Conservation (phyloP, 73 alveolate genomes). For the Effrenium voratum region DNA sequence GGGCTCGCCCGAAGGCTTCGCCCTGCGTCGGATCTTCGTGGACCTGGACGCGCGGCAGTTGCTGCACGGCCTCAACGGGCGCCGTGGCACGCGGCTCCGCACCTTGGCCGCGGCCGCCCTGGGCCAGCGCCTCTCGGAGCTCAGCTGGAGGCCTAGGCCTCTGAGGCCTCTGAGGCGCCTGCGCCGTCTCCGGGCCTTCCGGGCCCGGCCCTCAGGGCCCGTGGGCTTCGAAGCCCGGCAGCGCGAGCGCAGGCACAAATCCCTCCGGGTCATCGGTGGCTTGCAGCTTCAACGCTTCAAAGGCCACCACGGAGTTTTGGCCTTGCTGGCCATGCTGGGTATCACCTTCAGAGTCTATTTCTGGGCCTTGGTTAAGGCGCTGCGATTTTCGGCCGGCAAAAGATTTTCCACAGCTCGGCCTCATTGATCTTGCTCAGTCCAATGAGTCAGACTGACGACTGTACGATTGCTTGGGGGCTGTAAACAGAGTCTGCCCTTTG, state of each 20-base stretch:
- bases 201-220: not conserved
- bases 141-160: too few relatives aligned
- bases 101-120: not conserved
- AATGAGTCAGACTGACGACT: too few relatives aligned
- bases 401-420: slow-evolving; percentile 53
- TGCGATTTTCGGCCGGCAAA: slow-evolving; percentile 72
- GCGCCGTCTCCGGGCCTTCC: not conserved
- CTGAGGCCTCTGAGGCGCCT: too few relatives aligned
- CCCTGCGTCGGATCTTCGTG: slow-evolving; percentile 44
- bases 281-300: slow-evolving; percentile 46
- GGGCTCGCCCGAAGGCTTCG: slow-evolving; percentile 58
- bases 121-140: not conserved
- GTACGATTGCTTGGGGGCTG: too few relatives aligned
- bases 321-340: not conserved
- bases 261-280: slow-evolving; percentile 28
- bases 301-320: slow-evolving; percentile 27
- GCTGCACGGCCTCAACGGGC: slow-evolving; percentile 58
- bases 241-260: slow-evolving; percentile 15
- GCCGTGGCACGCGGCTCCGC: not conserved
- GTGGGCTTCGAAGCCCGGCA: not conserved
- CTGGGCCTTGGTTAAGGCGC: slow-evolving; percentile 56
- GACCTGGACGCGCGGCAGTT: slow-evolving; percentile 40
- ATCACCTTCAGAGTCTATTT: slow-evolving; percentile 33
- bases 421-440: too few relatives aligned
- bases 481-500: too few relatives aligned